Conservation (phyloP, 2,329 filamentous ascomycete genomes). For the Zelopaecilomyces penicillatus region DNA sequence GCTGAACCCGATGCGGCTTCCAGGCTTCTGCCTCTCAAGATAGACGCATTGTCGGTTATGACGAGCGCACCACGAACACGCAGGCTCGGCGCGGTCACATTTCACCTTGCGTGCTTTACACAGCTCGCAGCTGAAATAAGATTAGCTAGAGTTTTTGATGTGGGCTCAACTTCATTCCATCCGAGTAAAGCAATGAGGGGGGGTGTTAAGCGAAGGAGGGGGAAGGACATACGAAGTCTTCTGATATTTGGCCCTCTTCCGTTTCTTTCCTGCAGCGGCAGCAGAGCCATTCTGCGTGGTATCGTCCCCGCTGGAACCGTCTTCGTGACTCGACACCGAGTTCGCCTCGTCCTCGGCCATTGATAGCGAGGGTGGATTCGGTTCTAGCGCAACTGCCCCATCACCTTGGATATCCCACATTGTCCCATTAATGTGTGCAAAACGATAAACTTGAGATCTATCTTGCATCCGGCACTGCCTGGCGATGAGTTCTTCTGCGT, state of each 20-base stretch:
- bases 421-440: no score
- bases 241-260: conserved; percentile 32
- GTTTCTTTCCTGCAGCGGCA: conserved; percentile 24
- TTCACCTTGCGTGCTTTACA: conserved; percentile 39
- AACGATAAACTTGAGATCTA: no score
- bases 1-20: conserved; percentile 53
- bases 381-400: conserved; percentile 18
- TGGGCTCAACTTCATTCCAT: conserved; percentile 1
- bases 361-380: conserved; percentile 14
- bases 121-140: conserved; percentile 30
- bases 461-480: no score
- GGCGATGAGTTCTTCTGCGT: no score
- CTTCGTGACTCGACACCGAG: conserved; percentile 27
- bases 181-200: neutral
- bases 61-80: conserved; percentile 63
- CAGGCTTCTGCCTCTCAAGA: conserved; percentile 62
- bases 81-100: conserved; percentile 46
- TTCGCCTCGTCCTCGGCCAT: conserved; percentile 29
- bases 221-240: conserved; percentile 32
- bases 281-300: conserved; percentile 17
- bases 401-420: conserved; percentile 8
- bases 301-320: conserved; percentile 30
- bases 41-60: conserved; percentile 61
- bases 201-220: neutral
- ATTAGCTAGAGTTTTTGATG: neutral